Conservation (phyloP, 2,329 filamentous ascomycete genomes). For the Leptographium lundbergii region DNA sequence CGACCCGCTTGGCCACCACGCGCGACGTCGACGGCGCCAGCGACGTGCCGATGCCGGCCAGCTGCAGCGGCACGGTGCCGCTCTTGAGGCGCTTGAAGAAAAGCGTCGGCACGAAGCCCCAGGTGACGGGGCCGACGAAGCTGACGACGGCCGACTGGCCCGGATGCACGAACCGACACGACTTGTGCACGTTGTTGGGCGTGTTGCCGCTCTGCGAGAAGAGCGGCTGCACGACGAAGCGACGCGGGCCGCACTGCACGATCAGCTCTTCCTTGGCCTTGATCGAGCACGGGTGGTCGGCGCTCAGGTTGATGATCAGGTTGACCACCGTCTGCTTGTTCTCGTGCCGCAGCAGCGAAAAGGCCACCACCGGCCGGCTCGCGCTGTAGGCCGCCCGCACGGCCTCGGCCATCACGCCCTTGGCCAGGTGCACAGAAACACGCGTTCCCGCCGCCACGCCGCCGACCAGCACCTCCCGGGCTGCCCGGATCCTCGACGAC, state of each 20-base stretch:
- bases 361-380: conserved; percentile 55
- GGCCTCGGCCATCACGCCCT: conserved; percentile 28
- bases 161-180: conserved; percentile 80
- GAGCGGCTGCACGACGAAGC: conserved; percentile 77
- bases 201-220: conserved; percentile 85
- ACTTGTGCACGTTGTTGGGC: conserved; percentile 95
- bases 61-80: conserved; percentile 39
- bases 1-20: conserved; percentile 85
- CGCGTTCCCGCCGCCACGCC: conserved; percentile 75
- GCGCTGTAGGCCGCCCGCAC: conserved; percentile 35
- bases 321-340: conserved; percentile 88
- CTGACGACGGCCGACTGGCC: conserved; percentile 80
- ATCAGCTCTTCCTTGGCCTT: conserved; percentile 89
- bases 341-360: conserved; percentile 85
- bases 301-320: conserved; percentile 75
- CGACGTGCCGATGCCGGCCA: conserved; percentile 79
- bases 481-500: conserved; percentile 60
- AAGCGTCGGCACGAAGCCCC: conserved; percentile 81
- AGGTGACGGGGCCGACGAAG: conserved; percentile 82
- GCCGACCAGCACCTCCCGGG: conserved; percentile 76
- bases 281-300: conserved; percentile 61
- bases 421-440: conserved; percentile 61
- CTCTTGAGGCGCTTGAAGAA: conserved; percentile 61
- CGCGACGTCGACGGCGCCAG: conserved; percentile 64
- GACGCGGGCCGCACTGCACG: conserved; percentile 78